A percentile compares a stretch with the other conserved stretches of the same genome.
phyloP scores from a whole-genome alignment of 2,329 filamentous ascomycete genomes.

The Thielaviopsis musarum region DNA sequence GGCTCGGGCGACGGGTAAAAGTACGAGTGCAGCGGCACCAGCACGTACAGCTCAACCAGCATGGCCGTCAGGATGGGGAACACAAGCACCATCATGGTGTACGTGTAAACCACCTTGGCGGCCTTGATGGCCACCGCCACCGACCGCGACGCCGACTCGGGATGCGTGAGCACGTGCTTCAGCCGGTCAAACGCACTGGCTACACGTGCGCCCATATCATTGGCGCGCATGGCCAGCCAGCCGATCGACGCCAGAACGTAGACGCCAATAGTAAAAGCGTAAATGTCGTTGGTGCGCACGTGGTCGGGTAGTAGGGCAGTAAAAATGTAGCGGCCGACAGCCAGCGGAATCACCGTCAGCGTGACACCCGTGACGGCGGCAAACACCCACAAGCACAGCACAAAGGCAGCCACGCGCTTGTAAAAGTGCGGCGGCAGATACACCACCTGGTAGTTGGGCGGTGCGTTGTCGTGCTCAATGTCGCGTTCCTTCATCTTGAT shows the following conservation, averaged over 20 bases:
- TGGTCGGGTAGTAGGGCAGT: slow-evolving; percentile 52
- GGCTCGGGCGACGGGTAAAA: slow-evolving; percentile 27
- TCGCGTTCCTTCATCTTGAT: slow-evolving; percentile 43
- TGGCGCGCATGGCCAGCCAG: slow-evolving; percentile 42
- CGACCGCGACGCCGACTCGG: slow-evolving; percentile 15
- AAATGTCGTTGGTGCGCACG: slow-evolving; percentile 78
- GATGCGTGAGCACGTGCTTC: slow-evolving; percentile 7
- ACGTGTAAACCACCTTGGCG: slow-evolving; percentile 51
- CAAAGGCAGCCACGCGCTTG: slow-evolving; percentile 65
- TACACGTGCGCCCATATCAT: not conserved
- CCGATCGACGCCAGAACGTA: slow-evolving; percentile 57
- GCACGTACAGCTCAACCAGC: slow-evolving; percentile 72
- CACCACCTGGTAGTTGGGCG: slow-evolving; percentile 49
- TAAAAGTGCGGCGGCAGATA: slow-evolving; percentile 79
- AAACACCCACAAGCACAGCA: slow-evolving; percentile 83
- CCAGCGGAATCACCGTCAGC: slow-evolving; percentile 69
- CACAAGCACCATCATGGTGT: slow-evolving; percentile 55
- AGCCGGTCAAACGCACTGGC: not conserved
- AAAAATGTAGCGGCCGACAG: slow-evolving; percentile 70
- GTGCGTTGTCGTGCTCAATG: slow-evolving; percentile 27
- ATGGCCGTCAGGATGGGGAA: slow-evolving; percentile 67
- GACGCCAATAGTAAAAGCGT: slow-evolving; percentile 82
- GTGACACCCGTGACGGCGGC: slow-evolving; percentile 74
- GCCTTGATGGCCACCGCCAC: slow-evolving; percentile 19
- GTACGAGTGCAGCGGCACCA: slow-evolving; percentile 75